Conservation (phyloP, 768 basidiomycete genomes). For the Lenzites betulinus region DNA sequence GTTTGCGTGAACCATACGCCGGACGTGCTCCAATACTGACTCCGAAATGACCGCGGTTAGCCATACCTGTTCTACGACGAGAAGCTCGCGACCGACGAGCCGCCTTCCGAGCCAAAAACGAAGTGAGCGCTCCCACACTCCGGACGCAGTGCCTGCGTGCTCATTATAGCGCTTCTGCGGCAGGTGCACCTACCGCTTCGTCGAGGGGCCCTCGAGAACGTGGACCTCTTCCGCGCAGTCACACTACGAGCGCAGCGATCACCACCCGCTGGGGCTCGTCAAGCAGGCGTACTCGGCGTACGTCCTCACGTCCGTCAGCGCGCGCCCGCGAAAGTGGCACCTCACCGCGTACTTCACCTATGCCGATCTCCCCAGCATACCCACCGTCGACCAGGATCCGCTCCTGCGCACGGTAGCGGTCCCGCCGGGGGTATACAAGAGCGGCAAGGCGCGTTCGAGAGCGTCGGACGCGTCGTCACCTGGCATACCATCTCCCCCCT, state of each 20-base stretch:
- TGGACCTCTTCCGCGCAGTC: slow-evolving; percentile 54
- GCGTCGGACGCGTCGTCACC: slow-evolving; percentile 34
- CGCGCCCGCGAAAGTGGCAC: slow-evolving; percentile 64
- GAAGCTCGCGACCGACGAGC: slow-evolving; percentile 49
- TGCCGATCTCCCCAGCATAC: slow-evolving; percentile 40
- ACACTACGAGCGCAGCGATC: slow-evolving; percentile 56
- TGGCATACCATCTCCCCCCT: slow-evolving; percentile 27
- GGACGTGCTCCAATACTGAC: slow-evolving; percentile 14
- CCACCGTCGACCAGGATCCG: slow-evolving; percentile 42
- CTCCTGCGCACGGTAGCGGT: slow-evolving; percentile 37
- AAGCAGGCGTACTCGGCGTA: slow-evolving; percentile 76
- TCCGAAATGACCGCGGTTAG: slow-evolving; percentile 33
- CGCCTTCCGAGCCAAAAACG: slow-evolving; percentile 39
- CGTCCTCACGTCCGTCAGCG: slow-evolving; percentile 48
- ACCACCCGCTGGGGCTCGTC: slow-evolving; percentile 57
- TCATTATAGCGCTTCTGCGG: slow-evolving; percentile 23
- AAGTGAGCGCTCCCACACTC: slow-evolving; percentile 36
- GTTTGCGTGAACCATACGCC: not conserved
- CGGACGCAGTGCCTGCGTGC: slow-evolving; percentile 13
- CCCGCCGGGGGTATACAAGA: slow-evolving; percentile 42
- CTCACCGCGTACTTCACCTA: slow-evolving; percentile 52
- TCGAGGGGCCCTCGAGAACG: slow-evolving; percentile 54
- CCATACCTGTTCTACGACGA: slow-evolving; percentile 74
- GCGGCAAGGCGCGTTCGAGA: slow-evolving; percentile 43
- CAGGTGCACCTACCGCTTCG: slow-evolving; percentile 49